Percentiles rank a stretch among this genome's conserved stretches.
Conservation (phyloP, 257 asterid genomes). For the Primulina huaijiensis region DNA sequence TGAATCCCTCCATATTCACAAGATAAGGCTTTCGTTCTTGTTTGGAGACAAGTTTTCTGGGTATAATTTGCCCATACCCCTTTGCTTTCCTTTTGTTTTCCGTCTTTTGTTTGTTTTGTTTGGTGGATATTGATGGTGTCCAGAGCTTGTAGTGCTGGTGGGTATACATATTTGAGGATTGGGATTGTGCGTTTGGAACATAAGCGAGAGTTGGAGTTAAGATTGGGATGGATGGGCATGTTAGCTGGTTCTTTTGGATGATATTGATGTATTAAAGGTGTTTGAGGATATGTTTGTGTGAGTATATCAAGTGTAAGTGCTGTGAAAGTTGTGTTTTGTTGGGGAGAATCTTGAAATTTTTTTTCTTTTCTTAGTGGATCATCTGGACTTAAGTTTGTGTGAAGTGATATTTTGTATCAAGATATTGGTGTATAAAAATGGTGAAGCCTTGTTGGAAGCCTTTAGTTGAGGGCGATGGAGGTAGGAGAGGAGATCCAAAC, state of each 20-base stretch:
- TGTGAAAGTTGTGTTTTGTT: conserved; percentile 4
- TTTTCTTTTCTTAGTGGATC: conserved; percentile 14
- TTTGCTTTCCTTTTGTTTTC: conserved; percentile 39
- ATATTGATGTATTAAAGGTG: conserved; percentile 13
- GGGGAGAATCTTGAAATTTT: conserved; percentile 12
- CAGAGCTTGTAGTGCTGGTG: conserved; percentile 56
- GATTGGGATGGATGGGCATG: conserved; percentile 35
- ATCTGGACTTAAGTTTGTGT: conserved; percentile 32
- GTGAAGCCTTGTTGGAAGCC: conserved; percentile 85
- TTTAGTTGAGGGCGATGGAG: conserved; percentile 64
- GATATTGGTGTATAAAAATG: conserved; percentile 38
- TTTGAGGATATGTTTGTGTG: too few species aligned
- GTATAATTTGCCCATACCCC: conserved; percentile 66
- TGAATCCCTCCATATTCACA: conserved; percentile 46
- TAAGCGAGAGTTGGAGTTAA: conserved; percentile 40
- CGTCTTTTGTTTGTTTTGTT: conserved; percentile 23
- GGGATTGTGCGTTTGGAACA: conserved; percentile 47
- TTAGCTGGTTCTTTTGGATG: conserved; percentile 64
- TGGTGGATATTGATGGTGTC: conserved; percentile 69
- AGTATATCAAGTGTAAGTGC: not conserved
- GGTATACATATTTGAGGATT: conserved; percentile 47
- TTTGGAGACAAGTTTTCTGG: conserved; percentile 36
- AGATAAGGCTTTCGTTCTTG: conserved; percentile 50
- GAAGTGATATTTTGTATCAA: conserved; percentile 24
- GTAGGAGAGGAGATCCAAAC: conserved; percentile 43